Evolutionary conservation across 345 rosid genomes (phyloP), one percentile per base, ranked within the genome.

Genomic region (Salix dunnii): DNA sequence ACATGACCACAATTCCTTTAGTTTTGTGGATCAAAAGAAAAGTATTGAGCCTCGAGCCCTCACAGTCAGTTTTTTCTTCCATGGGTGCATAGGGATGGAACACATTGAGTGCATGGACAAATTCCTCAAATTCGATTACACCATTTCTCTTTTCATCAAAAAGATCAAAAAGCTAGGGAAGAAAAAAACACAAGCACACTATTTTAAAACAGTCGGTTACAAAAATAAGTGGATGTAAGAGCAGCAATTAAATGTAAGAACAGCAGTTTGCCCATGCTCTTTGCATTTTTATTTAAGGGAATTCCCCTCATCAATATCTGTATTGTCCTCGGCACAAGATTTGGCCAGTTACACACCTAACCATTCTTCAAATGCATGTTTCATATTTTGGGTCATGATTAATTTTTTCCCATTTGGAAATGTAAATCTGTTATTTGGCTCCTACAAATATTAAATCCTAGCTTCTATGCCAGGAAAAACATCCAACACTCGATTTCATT

Each of bases 121-220:
- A 94, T 67, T 91, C 98, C 35, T 89, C 98, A 80, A 94, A 92
- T 74, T 92, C 97, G 71, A 94, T 94, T 17, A 90, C 97, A 3
- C 92, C 98, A 67, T 92, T 90, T 85, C 77, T 86, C 88, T 94
- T 94, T 75, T 91, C 97, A 79, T 92, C 97, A 68, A 92, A 92
- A 84, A 90, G 86, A 87, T 88, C 80, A 83, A 91, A 92, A 77
- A 94, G 91, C 97, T 94, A 65, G 40, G n/a, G 40, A n/a, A 76
- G 14, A 67, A 25, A 67, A 25, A 18, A 27, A 20, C 17, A 2
- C 61, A 42, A 58, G 48, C 35, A 51, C 36, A 69, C 7, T 13
- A 28, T 69, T 70, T 66, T 25, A 13, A 61, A 60, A 68, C 64
- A 66, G 10, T 46, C 64, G 70, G n/a, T 16, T 23, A 3, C 67